These are phyloP conservation scores for Candida incommunis DNA, from an alignment of 805 yeast species.

Conservation along the genomic window DNA sequence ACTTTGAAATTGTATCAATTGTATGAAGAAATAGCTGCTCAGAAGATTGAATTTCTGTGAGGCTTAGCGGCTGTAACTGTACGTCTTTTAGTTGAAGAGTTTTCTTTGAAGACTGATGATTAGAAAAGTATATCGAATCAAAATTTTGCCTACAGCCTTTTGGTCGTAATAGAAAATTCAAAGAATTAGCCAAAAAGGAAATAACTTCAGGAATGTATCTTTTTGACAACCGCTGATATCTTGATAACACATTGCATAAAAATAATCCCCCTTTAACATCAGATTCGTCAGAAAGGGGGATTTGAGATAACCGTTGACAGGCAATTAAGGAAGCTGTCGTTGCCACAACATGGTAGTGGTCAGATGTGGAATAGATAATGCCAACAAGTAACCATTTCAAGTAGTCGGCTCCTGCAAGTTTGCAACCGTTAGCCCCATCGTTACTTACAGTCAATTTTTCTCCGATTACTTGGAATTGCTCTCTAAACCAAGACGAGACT, in stretches of 20 bases:
- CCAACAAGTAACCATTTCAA: constrained; percentile 62
- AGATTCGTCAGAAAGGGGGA: constrained; percentile 26
- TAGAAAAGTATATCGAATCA: constrained; percentile 27
- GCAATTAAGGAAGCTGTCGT: constrained; percentile 70
- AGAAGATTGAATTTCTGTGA: background rate
- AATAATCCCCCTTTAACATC: constrained; percentile 47
- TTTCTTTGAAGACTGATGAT: constrained; percentile 4
- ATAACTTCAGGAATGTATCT: constrained; percentile 71
- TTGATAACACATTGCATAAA: constrained; percentile 47
- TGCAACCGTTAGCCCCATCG: constrained; percentile 5
- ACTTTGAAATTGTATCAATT: constrained; percentile 6
- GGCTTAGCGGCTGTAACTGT: constrained; percentile 16
- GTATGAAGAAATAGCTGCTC: constrained; percentile 8
- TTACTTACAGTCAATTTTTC: constrained; percentile 26
- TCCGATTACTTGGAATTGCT: constrained; percentile 41
- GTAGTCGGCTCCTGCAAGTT: constrained; percentile 36
- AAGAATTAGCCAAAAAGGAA: constrained; percentile 23
- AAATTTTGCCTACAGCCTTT: constrained; percentile 34
- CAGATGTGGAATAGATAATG: constrained; percentile 79
- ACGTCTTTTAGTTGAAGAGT: constrained; percentile 2
- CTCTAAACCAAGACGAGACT: constrained; percentile 50
- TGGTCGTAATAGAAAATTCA: background rate
- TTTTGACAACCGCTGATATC: constrained; percentile 69
- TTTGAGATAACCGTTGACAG: constrained; percentile 51
- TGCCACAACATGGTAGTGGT: constrained; percentile 81